A percentile compares a stretch with the other conserved stretches of the same genome.
Evolutionary conservation across 495 filamentous ascomycete species (phyloP).

Genomic region (Podospora bellae-mahoneyi): DNA sequence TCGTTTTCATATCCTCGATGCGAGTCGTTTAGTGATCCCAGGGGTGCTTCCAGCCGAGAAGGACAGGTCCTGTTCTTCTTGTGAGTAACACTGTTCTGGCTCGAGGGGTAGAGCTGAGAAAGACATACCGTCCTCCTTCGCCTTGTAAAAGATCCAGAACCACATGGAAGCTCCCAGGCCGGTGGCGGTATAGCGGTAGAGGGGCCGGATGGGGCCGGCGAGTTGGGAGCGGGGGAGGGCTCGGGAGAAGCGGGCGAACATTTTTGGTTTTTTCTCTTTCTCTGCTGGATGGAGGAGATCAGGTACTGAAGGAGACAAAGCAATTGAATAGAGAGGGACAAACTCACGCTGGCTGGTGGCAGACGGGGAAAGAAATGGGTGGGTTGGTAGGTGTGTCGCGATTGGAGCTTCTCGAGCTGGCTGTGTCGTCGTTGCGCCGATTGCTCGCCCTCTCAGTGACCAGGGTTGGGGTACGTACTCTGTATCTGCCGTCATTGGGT

Average conservation of each 20-base stretch:
- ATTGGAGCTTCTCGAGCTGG: slow-evolving; percentile 3
- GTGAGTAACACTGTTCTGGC: slow-evolving; percentile 9
- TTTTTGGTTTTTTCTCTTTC: not conserved
- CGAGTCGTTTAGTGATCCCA: slow-evolving; percentile 79
- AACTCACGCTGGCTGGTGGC: not conserved
- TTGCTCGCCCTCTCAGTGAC: not conserved
- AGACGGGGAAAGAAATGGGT: not conserved
- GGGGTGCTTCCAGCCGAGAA: slow-evolving; percentile 94
- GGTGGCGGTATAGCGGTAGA: slow-evolving; percentile 83
- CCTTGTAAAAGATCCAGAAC: slow-evolving; percentile 97
- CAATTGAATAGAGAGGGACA: not conserved
- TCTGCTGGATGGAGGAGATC: not conserved
- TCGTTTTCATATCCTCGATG: not conserved
- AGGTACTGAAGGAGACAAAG: not conserved
- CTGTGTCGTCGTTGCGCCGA: slow-evolving; percentile 2
- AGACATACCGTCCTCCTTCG: slow-evolving; percentile 76
- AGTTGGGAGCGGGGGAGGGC: not conserved
- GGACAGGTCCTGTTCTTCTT: slow-evolving; percentile 54
- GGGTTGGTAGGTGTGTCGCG: not conserved
- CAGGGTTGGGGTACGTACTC: slow-evolving; percentile 19
- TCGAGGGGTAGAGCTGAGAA: not conserved
- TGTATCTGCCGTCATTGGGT: not conserved
- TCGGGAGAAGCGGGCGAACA: not conserved
- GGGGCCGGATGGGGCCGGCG: slow-evolving; percentile 34
- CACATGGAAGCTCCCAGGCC: slow-evolving; percentile 94